phyloP scores from a whole-genome alignment of 495 filamentous ascomycete genomes.

The Acidomyces sp. region DNA sequence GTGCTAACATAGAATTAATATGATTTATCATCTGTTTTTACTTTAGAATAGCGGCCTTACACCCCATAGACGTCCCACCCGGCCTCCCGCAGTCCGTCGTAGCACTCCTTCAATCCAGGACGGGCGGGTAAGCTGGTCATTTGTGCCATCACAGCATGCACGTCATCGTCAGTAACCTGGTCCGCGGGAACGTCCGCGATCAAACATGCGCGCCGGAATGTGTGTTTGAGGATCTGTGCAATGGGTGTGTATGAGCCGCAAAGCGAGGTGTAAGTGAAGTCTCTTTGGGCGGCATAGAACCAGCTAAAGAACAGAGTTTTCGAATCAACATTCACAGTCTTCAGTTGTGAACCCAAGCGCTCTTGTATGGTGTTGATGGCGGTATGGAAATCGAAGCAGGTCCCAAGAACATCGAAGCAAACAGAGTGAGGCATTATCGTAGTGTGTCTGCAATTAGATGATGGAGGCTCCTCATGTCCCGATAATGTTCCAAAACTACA shows the following conservation, averaged over 20 bases:
- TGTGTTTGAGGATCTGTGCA: slow-evolving; percentile 12
- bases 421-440: too few species aligned
- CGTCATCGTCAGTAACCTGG: slow-evolving; percentile 13
- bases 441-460: too few species aligned
- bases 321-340: slow-evolving; percentile 11
- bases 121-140: slow-evolving; percentile 9
- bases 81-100: slow-evolving; percentile 8
- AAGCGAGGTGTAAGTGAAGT: slow-evolving; percentile 17
- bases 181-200: slow-evolving; percentile 14
- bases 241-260: slow-evolving; percentile 14
- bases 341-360: slow-evolving; percentile 10
- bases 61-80: slow-evolving; percentile 18
- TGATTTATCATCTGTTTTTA: too few species aligned
- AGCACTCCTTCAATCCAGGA: slow-evolving; percentile 15
- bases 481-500: too few species aligned
- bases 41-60: too few species aligned
- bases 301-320: slow-evolving; percentile 18
- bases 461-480: too few species aligned
- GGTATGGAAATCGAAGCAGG: slow-evolving; percentile 15
- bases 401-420: slow-evolving; percentile 19
- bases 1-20: too few species aligned
- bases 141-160: slow-evolving; percentile 11
- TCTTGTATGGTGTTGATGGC: slow-evolving; percentile 11
- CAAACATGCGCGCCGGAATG: slow-evolving; percentile 13
- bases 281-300: slow-evolving; percentile 18